Evolutionary conservation across 345 rosid genomes (phyloP).

Genomic region (Turritis glabra): DNA sequence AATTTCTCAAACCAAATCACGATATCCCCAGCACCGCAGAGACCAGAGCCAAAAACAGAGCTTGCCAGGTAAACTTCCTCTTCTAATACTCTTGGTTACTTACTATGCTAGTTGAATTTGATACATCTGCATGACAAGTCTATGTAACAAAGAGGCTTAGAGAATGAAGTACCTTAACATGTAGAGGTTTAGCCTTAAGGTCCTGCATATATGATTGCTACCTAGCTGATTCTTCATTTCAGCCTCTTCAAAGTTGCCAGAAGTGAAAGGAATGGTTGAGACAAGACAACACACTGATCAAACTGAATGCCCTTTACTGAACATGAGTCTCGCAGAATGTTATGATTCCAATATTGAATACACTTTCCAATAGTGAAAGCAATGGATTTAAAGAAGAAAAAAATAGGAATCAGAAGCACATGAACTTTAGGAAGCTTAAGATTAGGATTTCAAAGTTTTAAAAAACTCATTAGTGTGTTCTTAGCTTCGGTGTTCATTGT

Average conservation of each 20-base stretch:
- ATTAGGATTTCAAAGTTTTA: not conserved
- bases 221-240: not conserved
- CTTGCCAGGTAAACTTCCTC: constrained; percentile 67
- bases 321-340: constrained; percentile 4
- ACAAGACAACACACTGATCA: constrained; percentile 5
- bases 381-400: not conserved
- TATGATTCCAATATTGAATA: not conserved
- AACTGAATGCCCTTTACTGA: not conserved
- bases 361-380: not conserved
- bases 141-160: not conserved
- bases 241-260: not conserved
- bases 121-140: constrained; percentile 17
- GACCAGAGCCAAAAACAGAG: constrained; percentile 92
- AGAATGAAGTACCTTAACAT: constrained; percentile 13
- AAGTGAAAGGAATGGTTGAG: not conserved
- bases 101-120: constrained; percentile 1
- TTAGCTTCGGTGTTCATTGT: not conserved
- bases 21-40: constrained; percentile 94
- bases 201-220: not conserved
- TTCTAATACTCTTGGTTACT: too few relatives aligned
- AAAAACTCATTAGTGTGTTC: not conserved
- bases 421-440: not conserved
- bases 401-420: not conserved
- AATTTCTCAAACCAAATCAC: constrained; percentile 80
- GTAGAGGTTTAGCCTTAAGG: constrained; percentile 6